Base-by-base conservation (phyloP, 306 rosid species). In the Casuarina equisetifolia region DNA sequence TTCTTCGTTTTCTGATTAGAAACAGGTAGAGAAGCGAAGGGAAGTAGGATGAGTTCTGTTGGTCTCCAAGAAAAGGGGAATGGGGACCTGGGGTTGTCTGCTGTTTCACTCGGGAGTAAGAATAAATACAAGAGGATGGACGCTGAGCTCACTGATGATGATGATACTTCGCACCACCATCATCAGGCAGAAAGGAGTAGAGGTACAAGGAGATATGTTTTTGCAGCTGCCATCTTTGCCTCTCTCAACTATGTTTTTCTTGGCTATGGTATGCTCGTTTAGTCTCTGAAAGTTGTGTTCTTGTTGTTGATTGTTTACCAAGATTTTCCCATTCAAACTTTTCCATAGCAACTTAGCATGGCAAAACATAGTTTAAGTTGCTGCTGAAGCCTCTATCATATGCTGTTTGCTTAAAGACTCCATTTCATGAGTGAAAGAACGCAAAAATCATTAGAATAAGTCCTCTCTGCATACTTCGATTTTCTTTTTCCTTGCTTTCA, bases 161-260 rank as follows among this genome's bases (percentile, higher is more conserved):
- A 89, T 55, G 91, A 80, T 81, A 86, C 81, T 80, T 73, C 88
- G 51, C 77, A 10, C 36, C 93, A 78, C 13, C 90, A 78, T 13
- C 83, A 55, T 43, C 86, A 17, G 19, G 79, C 74, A 36, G 83
- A 81, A 50, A 80, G 86, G 72, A 86, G 80, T 70, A 77, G 51
- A 40, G 86, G 72, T 58, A 82, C 91, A 11, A 88, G 85, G 80
- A 92, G 81, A 84, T 94, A 90, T 87, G 98, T 94, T 64, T 1
- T 88, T 49, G 97, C 97, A 50, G 89, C 97, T 78, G 97, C 97
- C 19, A 82, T 94, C 74, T 94, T 94, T 80, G 98, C 98, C 74
- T 94, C 98, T 64, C 97, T 94, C 80, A 94, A 94, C 86, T 85
- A 87, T 82, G 98, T 92, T 73, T 95, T 94, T 80, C 97, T 94